Evolutionary conservation across 163 green algal species (phyloP).

Genomic region (Coccomyxa subellipsoidea): DNA sequence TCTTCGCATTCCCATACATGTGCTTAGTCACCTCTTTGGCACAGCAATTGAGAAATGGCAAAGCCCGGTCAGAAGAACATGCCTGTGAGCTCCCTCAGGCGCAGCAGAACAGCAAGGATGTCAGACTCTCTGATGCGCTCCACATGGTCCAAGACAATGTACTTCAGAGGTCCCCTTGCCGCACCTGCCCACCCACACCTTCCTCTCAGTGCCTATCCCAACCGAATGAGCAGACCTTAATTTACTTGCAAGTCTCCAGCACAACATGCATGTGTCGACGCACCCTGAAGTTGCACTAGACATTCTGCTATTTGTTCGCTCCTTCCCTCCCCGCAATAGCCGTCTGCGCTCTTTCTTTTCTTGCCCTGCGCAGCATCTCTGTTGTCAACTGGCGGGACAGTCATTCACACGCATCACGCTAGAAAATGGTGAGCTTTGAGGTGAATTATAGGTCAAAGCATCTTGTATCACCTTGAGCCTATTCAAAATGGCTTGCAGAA

Average conservation of each 20-base stretch:
- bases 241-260: too few species aligned
- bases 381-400: not conserved
- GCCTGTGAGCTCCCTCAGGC: constrained; percentile 31
- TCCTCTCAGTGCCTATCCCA: not conserved
- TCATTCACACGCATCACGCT: not conserved
- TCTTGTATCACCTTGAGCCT: constrained; percentile 19
- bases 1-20: too few species aligned
- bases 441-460: not conserved
- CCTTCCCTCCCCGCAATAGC: constrained; percentile 16
- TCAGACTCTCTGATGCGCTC: constrained; percentile 35
- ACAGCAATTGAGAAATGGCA: too few species aligned
- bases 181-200: constrained; percentile 15
- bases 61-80: too few species aligned
- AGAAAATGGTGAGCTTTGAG: not conserved
- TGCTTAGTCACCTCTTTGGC: too few species aligned
- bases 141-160: constrained; percentile 51
- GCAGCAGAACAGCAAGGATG: constrained; percentile 33
- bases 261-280: not conserved
- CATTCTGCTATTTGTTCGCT: constrained; percentile 40
- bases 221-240: not conserved
- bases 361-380: constrained; percentile 8
- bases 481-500: constrained; percentile 29
- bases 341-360: constrained; percentile 25
- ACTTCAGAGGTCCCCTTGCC: constrained; percentile 2
- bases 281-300: constrained; percentile 28